Base-by-base conservation (phyloP, 768 basidiomycete genomes). In the Russula sp. region DNA sequence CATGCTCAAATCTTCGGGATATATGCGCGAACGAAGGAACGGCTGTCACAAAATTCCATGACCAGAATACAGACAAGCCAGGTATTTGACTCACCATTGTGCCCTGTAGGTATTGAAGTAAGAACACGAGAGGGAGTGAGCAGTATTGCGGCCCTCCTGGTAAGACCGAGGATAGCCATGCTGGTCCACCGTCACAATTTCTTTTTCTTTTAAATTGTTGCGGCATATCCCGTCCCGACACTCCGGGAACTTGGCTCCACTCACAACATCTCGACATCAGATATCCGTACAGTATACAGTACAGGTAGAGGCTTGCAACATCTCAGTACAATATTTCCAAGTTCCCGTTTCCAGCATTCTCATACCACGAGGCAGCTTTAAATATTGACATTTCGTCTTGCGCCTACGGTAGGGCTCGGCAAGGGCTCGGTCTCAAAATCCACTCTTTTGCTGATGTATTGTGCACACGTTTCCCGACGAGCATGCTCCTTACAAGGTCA, bases 1-100 rank as follows among this genome's bases (percentile, higher is more conserved):
- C 61, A 54, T 69, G 68, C 3, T 48, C 56, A 57, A 57, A 67
- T 54, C 65, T 42, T 53, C 59, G 63, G 36, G 59, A 30, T 49
- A 16, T 36, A 28, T 22, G 36, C 14, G 66, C 24, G 22, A 48
- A 56, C 7, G 59, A 64, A 59, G 63, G 68, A 53, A 62, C 18
- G 54, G 40, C 66, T 69, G 8, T 26, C 1, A 11, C 24, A 9
- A 13, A 28, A 36, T 36, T 40, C 10, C 14, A 38, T 63, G n/a
- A 64, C 22, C 6, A 51, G 24, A 2, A 52, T n/a, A 24, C 16
- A 26, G 18, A 32, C 24, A 52, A 40, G 22, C 38, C 49, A 40
- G 11, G 18, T 26, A 13, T 57, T 28, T 18, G 8, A 53, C 64
- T 51, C 40, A 65, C 64, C 49, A 34, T n/a, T 42, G 46, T 26